phyloP scores from a whole-genome alignment of 1,284 basidiomycete genomes.

The Trametes sp. region DNA sequence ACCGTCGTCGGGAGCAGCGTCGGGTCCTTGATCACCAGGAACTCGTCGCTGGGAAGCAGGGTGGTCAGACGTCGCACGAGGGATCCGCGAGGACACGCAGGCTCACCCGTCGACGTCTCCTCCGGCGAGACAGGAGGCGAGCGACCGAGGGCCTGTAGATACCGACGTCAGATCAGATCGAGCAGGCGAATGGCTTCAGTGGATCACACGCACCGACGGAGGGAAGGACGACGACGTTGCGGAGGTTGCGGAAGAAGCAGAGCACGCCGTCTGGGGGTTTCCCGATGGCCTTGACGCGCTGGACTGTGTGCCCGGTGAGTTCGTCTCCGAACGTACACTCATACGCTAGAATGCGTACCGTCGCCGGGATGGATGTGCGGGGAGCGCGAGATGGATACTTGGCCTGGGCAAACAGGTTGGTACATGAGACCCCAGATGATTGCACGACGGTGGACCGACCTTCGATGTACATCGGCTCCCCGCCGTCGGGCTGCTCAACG shows the following conservation, averaged over 20 bases:
- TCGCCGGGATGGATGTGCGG: slow-evolving; percentile 77
- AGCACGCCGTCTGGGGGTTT: slow-evolving; percentile 63
- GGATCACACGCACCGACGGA: slow-evolving; percentile 55
- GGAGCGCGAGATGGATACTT: slow-evolving; percentile 67
- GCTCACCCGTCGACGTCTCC: slow-evolving; percentile 79
- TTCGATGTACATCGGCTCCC: slow-evolving; percentile 57
- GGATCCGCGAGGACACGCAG: slow-evolving; percentile 12
- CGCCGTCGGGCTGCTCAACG: slow-evolving; percentile 54
- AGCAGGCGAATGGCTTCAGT: too few relatives aligned
- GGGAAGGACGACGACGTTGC: slow-evolving; percentile 79
- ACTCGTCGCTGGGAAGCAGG: slow-evolving; percentile 41
- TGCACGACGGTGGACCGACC: slow-evolving; percentile 42
- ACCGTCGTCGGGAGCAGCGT: slow-evolving; percentile 59
- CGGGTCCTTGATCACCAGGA: slow-evolving; percentile 45
- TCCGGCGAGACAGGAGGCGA: slow-evolving; percentile 73
- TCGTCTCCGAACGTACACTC: background rate
- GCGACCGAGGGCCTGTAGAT: slow-evolving; percentile 60
- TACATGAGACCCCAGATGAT: background rate
- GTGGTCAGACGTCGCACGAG: background rate
- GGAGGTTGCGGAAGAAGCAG: slow-evolving; percentile 68
- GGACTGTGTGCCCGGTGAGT: slow-evolving; percentile 51
- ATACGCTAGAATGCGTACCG: slow-evolving; percentile 47
- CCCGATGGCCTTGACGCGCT: slow-evolving; percentile 75
- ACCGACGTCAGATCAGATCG: background rate
- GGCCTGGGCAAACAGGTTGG: slow-evolving; percentile 28